A percentile compares a stretch with the other conserved stretches of the same genome.
phyloP scores from a whole-genome alignment of 2,329 filamentous ascomycete species.

The Arachnopeziza araneosa region DNA sequence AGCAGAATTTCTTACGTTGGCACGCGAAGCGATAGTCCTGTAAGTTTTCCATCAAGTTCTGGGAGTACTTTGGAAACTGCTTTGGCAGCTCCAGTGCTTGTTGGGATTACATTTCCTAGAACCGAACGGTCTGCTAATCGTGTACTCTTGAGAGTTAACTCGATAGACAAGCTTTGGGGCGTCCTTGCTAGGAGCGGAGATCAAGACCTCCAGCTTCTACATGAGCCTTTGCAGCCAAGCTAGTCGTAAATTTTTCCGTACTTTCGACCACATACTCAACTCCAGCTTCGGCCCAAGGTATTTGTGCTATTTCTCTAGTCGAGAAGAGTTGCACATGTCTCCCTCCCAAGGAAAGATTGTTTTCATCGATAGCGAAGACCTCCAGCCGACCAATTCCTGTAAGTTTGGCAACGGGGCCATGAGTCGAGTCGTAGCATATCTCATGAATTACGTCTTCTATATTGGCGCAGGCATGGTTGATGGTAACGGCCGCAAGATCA shows the following conservation, averaged over 20 bases:
- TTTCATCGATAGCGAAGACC: conserved; percentile 3
- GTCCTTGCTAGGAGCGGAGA: conserved; percentile 10
- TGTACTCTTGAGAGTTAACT: conserved; percentile 28
- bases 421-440: conserved; percentile 10
- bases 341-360: conserved; percentile 5
- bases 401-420: conserved; percentile 6
- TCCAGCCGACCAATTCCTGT: too few relatives aligned
- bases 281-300: conserved; percentile 6
- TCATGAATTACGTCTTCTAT: conserved; percentile 10
- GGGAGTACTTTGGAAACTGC: conserved; percentile 11
- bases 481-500: conserved; percentile 7
- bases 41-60: conserved; percentile 7
- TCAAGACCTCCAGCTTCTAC: conserved; percentile 5
- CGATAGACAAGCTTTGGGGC: conserved; percentile 28
- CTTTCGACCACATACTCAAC: conserved; percentile 11
- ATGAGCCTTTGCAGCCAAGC: conserved; percentile 1
- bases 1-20: conserved; percentile 6
- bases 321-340: conserved; percentile 6
- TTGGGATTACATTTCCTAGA: conserved; percentile 12
- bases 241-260: conserved; percentile 10
- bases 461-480: conserved; percentile 11
- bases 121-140: conserved; percentile 8
- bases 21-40: conserved; percentile 11
- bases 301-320: conserved; percentile 4
- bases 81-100: conserved; percentile 12